Base-by-base conservation (phyloP, 371 early-diverging fungal genomes). In the Rhizopus delemar region DNA sequence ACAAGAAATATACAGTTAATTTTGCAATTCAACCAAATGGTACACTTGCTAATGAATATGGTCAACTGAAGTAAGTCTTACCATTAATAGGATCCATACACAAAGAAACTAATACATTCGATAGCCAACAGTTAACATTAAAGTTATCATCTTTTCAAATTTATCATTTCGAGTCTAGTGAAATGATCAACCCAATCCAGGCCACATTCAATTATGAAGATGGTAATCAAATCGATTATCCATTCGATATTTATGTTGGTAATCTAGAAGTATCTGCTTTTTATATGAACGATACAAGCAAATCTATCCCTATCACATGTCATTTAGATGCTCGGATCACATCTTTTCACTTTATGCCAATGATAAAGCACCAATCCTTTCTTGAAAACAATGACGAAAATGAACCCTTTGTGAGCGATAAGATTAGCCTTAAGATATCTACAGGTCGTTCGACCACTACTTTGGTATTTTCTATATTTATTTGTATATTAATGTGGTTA, bases 401-500 rank as follows among this genome's bases (percentile, higher is more conserved):
- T n/a, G 43, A n/a, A 15, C 43, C 43, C 8, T 43, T 43, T n/a
- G 43, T 43, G 15, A 54, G 63, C 1, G 61, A 75, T 36, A 59
- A 62, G 8, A 53, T 76, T 2, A 65, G 69, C 28, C 45, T 76
- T 5, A 51, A 65, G 15, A 76, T 76, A 29, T 35, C 61, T 3
- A 73, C 73, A 0, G 67, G 73, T 2, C 55, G 77, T 54, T 73
- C 77, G 1, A 65, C 63, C 0, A 73, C 77, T 0, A 76, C 77
- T 1, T 52, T 70, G 39, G 70, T 68, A 12, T 76, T 73, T 46
- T 71, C 69, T 31, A 56, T 76, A 5, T 76, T 76, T 61, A 66
- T 68, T 3, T 70, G 70, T 46, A 53, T 68, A 8, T 46, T 76
- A n/a, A 73, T 73, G 73, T 76, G 77, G 77, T 65, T 68, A 5